Conservation (phyloP, 768 basidiomycete species). For the Naganishia kalamii region DNA sequence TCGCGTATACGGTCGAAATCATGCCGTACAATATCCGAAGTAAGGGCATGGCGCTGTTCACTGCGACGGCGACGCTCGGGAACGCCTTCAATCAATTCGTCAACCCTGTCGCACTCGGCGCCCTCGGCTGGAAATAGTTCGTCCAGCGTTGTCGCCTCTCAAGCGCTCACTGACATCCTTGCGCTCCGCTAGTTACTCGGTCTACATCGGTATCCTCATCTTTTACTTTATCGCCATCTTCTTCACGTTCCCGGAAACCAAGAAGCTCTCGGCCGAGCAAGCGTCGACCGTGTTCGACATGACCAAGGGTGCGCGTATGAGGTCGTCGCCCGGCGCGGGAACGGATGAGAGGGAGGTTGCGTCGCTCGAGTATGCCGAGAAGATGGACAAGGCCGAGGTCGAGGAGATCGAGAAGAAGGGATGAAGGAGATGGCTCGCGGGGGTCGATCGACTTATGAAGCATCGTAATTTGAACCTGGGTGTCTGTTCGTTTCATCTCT, state of each 20-base stretch:
- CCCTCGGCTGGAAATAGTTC: conserved; percentile 34
- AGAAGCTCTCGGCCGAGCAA: conserved; percentile 21
- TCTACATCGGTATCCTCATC: conserved; percentile 26
- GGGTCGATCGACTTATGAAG: too few relatives aligned
- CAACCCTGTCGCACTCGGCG: conserved; percentile 36
- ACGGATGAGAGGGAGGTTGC: not conserved
- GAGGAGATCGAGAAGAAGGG: conserved; percentile 7
- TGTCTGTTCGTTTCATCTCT: too few relatives aligned
- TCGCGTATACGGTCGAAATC: conserved; percentile 26
- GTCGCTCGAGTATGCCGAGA: not conserved
- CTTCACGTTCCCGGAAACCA: conserved; percentile 26
- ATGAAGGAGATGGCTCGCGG: too few relatives aligned
- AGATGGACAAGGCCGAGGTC: not conserved
- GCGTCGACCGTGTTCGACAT: conserved; percentile 23
- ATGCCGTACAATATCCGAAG: conserved; percentile 26
- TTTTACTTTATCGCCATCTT: conserved; percentile 22
- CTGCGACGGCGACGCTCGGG: conserved; percentile 10
- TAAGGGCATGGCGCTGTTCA: conserved; percentile 30
- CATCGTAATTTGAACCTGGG: too few relatives aligned
- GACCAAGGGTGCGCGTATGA: not conserved
- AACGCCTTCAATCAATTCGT: conserved; percentile 27
- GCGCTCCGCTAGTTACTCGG: conserved; percentile 22
- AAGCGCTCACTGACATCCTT: not conserved
- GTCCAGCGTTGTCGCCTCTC: not conserved
- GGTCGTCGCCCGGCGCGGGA: not conserved